Percentiles rank a stretch among this genome's conserved stretches.
These are phyloP conservation scores for Lasiodiplodia sp. DNA, from an alignment of 2,329 filamentous ascomycete genomes.

Conservation along the genomic window DNA sequence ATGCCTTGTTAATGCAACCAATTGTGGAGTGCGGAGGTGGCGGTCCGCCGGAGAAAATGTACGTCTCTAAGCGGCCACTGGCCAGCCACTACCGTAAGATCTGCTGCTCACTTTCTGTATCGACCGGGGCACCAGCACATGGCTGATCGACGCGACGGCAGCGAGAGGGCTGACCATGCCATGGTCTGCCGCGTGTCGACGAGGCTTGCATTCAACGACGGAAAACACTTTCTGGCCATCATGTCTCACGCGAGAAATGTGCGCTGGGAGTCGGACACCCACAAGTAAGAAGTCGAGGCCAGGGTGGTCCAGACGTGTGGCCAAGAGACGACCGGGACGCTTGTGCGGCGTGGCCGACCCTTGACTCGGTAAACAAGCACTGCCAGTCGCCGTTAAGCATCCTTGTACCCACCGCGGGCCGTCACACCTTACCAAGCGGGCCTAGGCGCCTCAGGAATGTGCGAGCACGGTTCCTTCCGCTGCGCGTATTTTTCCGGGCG, in stretches of 20 bases:
- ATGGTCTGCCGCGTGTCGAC: neutral
- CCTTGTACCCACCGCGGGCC: neutral
- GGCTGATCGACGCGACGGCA: neutral
- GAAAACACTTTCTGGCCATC: neutral
- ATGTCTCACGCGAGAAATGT: neutral
- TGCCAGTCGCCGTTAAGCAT: neutral
- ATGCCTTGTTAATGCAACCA: neutral
- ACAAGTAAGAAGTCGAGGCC: neutral
- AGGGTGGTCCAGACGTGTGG: neutral
- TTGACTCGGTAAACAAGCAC: conserved; percentile 18
- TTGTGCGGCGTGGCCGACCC: conserved; percentile 4
- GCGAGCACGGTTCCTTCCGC: neutral
- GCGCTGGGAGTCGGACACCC: neutral
- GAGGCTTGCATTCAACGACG: neutral
- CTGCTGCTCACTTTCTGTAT: neutral
- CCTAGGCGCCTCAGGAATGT: neutral
- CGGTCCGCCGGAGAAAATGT: conserved; percentile 12
- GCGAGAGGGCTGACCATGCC: neutral
- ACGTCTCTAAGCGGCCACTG: neutral
- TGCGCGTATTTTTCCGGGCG: neutral
- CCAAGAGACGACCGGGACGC: neutral
- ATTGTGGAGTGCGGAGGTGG: conserved; percentile 1
- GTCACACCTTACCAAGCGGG: neutral
- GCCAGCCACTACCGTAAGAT: neutral
- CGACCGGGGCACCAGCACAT: neutral